A percentile compares a stretch with the other conserved stretches of the same genome.
Evolutionary conservation across 371 early-diverging fungal genomes (phyloP).

Genomic region (Mycotypha africana): DNA sequence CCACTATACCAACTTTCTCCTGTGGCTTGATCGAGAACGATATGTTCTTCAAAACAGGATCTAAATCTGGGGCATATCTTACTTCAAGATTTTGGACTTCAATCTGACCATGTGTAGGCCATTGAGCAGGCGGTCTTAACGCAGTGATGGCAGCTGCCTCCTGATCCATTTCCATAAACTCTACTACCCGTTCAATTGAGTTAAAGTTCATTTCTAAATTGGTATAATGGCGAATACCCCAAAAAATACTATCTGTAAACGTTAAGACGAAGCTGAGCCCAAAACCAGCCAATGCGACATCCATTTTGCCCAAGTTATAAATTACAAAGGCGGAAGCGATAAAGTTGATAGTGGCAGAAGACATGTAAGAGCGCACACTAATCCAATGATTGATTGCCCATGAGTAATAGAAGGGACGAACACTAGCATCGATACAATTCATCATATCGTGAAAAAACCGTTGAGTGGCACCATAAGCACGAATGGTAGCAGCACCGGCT

Average conservation of each 20-base stretch:
- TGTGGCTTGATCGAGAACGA: slow-evolving; percentile 50
- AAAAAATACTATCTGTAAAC: slow-evolving; percentile 66
- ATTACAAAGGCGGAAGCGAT: slow-evolving; percentile 58
- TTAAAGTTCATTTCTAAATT: slow-evolving; percentile 83
- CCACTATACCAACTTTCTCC: slow-evolving; percentile 64
- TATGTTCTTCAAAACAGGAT: slow-evolving; percentile 66
- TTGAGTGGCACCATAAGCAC: slow-evolving; percentile 65
- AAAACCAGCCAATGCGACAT: slow-evolving; percentile 76
- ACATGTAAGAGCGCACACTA: slow-evolving; percentile 71
- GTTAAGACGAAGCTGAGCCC: slow-evolving; percentile 68
- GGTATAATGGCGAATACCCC: slow-evolving; percentile 76
- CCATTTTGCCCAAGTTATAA: slow-evolving; percentile 43
- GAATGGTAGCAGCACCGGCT: slow-evolving; percentile 72
- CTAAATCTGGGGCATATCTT: slow-evolving; percentile 62
- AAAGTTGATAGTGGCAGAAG: slow-evolving; percentile 70
- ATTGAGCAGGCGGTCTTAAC: slow-evolving; percentile 52
- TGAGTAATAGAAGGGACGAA: slow-evolving; percentile 75
- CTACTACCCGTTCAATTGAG: slow-evolving; percentile 78
- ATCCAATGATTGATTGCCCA: slow-evolving; percentile 92
- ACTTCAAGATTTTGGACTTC: slow-evolving; percentile 58
- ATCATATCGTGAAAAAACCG: slow-evolving; percentile 58
- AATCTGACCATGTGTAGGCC: slow-evolving; percentile 74
- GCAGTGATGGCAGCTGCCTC: slow-evolving; percentile 54
- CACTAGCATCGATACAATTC: slow-evolving; percentile 58
- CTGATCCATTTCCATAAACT: slow-evolving; percentile 68